These are phyloP conservation scores for Aspergillus ellipticus DNA, from an alignment of 495 filamentous ascomycete species.

Conservation along the genomic window DNA sequence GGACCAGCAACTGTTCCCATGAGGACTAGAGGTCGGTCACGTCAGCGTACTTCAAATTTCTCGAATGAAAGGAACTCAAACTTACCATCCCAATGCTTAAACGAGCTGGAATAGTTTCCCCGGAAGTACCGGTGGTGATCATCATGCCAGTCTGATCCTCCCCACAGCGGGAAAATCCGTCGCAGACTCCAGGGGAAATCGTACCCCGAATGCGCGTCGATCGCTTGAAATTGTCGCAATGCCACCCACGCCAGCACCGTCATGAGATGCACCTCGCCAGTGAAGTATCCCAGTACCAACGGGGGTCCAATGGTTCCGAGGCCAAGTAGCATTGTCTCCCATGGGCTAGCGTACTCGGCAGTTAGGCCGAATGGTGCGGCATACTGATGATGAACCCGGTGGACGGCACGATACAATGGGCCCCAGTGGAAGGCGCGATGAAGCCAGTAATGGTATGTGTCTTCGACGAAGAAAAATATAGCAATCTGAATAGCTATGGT, in stretches of 20 bases:
- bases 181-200: constrained; percentile 97
- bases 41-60: neutral
- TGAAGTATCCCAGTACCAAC: constrained; percentile 79
- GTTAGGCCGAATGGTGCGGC: constrained; percentile 94
- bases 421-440: constrained; percentile 95
- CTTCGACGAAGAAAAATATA: constrained; percentile 93
- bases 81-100: constrained; percentile 87
- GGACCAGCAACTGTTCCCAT: constrained; percentile 24
- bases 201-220: constrained; percentile 95
- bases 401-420: constrained; percentile 88
- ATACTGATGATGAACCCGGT: constrained; percentile 99
- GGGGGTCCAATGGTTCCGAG: constrained; percentile 80
- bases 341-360: constrained; percentile 95
- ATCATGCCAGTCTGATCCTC: constrained; percentile 94
- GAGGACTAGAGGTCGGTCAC: constrained; percentile 12
- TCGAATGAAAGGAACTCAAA: neutral
- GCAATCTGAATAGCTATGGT: constrained; percentile 87
- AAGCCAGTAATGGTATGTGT: constrained; percentile 97
- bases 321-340: constrained; percentile 92
- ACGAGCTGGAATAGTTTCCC: constrained; percentile 95
- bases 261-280: constrained; percentile 81
- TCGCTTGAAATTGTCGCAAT: constrained; percentile 89
- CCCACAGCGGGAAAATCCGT: constrained; percentile 97
- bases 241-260: constrained; percentile 98
- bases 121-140: constrained; percentile 95